Conservation (phyloP, 2,329 filamentous ascomycete species). For the Curvularia sp. region DNA sequence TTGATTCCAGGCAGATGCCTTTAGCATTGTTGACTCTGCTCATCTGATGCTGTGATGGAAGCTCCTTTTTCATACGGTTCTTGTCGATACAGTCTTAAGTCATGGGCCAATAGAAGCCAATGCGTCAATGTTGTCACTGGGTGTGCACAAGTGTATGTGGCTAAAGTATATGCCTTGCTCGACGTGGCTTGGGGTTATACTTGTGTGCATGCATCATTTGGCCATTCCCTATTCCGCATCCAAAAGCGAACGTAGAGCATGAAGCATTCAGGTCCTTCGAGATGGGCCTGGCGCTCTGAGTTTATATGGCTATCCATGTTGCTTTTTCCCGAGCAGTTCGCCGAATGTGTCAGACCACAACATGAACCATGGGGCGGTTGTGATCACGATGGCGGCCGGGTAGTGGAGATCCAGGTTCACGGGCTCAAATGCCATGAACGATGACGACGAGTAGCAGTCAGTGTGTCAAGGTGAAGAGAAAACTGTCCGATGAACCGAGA, state of each 20-base stretch:
- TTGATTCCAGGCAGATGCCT: not conserved
- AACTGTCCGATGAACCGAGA: not conserved
- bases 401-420: not conserved
- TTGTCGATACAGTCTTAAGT: not conserved
- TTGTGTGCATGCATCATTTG: not conserved
- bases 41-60: not conserved
- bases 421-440: not conserved
- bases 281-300: not conserved
- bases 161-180: no score
- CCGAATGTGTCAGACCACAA: not conserved
- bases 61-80: not conserved
- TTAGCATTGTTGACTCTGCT: not conserved
- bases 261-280: not conserved
- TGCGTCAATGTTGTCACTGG: not conserved
- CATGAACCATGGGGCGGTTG: not conserved
- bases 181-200: not conserved
- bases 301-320: not conserved
- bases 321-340: not conserved
- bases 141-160: not conserved
- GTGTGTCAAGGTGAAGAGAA: not conserved
- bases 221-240: not conserved
- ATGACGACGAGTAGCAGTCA: not conserved
- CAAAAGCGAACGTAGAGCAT: not conserved
- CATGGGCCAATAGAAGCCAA: not conserved
- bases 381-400: not conserved